phyloP scores from a whole-genome alignment of 108 stramenopile genomes.

The Thalassiosira profunda region DNA sequence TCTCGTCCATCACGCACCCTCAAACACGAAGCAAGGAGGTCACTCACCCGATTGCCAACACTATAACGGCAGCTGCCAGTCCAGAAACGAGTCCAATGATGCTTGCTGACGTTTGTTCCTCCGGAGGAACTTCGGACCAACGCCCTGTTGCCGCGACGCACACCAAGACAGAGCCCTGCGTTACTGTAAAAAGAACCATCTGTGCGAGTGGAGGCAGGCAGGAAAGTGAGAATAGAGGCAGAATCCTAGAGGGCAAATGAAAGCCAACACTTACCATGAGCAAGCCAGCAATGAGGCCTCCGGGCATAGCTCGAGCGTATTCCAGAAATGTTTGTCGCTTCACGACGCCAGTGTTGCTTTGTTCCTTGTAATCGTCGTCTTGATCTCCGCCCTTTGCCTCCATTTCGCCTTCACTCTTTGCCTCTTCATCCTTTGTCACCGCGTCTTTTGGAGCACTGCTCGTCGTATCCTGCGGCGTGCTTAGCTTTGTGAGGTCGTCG shows the following conservation, averaged over 20 bases:
- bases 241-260: neutral
- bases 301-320: conserved; percentile 75
- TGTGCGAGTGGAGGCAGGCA: neutral
- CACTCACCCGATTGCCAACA: conserved; percentile 39
- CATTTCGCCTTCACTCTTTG: neutral
- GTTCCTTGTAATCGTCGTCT: conserved; percentile 71
- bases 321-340: conserved; percentile 66
- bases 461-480: neutral
- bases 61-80: conserved; percentile 42
- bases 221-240: neutral
- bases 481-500: conserved; percentile 11
- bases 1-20: too few relatives aligned
- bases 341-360: conserved; percentile 75
- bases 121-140: conserved; percentile 62
- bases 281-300: conserved; percentile 53
- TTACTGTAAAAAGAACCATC: conserved; percentile 58
- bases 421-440: neutral
- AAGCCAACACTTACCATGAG: conserved; percentile 23
- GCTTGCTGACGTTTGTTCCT: conserved; percentile 52
- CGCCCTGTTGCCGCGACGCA: conserved; percentile 63
- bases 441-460: neutral
- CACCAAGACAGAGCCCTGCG: conserved; percentile 65
- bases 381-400: conserved; percentile 5
- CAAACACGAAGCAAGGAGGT: too few relatives aligned
- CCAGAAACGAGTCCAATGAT: conserved; percentile 61